A percentile compares a stretch with the other conserved stretches of the same genome.
Conservation (phyloP, 148 eudicot genomes). For the Nepenthes gracilis region DNA sequence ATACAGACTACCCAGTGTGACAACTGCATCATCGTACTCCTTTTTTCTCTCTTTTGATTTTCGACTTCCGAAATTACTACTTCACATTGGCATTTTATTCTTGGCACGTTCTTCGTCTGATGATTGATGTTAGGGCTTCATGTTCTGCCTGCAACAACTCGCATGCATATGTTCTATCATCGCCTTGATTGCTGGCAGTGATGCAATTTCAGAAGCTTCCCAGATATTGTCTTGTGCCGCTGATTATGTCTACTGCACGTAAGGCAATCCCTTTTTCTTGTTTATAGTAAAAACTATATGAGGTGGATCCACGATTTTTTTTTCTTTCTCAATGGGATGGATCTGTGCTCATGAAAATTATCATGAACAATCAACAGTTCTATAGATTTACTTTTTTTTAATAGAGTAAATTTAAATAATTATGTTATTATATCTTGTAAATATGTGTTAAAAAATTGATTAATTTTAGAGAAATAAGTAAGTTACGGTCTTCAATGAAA, state of each 20-base stretch:
- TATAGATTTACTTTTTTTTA: too few species aligned
- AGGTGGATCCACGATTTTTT: too few species aligned
- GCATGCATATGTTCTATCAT: conserved; percentile 94
- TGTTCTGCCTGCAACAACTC: conserved; percentile 88
- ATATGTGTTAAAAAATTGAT: too few species aligned
- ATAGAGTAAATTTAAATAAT: too few species aligned
- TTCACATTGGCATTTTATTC: background rate
- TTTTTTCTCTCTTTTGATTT: conserved; percentile 18
- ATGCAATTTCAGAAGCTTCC: conserved; percentile 74
- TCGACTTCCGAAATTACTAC: background rate
- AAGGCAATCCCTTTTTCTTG: conserved; percentile 16
- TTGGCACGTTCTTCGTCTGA: background rate
- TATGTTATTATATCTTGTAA: too few species aligned
- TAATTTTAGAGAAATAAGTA: too few species aligned
- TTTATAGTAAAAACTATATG: too few species aligned
- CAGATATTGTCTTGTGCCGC: conserved; percentile 53
- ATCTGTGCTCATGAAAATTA: too few species aligned
- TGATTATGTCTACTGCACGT: conserved; percentile 90
- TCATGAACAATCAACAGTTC: too few species aligned
- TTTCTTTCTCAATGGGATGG: too few species aligned
- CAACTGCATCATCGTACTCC: conserved; percentile 88
- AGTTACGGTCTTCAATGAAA: too few species aligned
- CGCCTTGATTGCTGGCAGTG: conserved; percentile 79
- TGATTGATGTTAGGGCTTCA: conserved; percentile 48
- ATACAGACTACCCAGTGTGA: conserved; percentile 93